These are phyloP conservation scores for Hepatocystis sp. DNA, from an alignment of 169 alveolate genomes.

Conservation along the genomic window DNA sequence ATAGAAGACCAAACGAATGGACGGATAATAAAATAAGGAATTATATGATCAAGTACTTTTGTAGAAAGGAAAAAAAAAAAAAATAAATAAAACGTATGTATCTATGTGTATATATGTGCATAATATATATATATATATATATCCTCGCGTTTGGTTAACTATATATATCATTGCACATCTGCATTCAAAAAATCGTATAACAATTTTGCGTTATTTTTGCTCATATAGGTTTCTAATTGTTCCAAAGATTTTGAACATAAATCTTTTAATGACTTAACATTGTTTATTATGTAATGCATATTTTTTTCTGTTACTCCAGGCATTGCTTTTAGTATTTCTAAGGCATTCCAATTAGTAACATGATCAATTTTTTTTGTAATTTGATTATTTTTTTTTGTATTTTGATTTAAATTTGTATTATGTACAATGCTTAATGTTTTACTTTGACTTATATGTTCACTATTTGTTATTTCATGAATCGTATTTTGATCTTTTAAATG, in stretches of 20 bases:
- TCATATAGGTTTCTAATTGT: slow-evolving; percentile 60
- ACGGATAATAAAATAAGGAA: no score
- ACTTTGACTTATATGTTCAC: background rate
- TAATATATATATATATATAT: no score
- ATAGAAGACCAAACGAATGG: no score
- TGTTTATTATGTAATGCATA: slow-evolving; percentile 65
- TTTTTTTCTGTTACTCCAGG: slow-evolving; percentile 73
- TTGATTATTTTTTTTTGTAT: background rate
- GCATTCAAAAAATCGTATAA: slow-evolving; percentile 58
- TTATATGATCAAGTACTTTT: no score
- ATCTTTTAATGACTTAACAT: slow-evolving; percentile 50
- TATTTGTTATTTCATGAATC: background rate
- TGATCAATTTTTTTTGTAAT: slow-evolving; percentile 22
- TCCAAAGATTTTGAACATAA: slow-evolving; percentile 56
- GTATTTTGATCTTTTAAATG: background rate
- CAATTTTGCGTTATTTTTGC: slow-evolving; percentile 68
- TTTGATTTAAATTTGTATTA: slow-evolving; percentile 37
- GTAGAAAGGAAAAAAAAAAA: no score
- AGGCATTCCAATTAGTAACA: slow-evolving; percentile 66
- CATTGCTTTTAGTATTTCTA: slow-evolving; percentile 54
- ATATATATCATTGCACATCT: no score
- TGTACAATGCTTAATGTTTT: background rate
- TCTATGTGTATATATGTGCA: no score
- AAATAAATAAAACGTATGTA: no score
- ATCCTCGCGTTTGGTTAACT: no score